phyloP scores from a whole-genome alignment of 495 filamentous ascomycete genomes.

The Aspergillus coremiiformis region DNA sequence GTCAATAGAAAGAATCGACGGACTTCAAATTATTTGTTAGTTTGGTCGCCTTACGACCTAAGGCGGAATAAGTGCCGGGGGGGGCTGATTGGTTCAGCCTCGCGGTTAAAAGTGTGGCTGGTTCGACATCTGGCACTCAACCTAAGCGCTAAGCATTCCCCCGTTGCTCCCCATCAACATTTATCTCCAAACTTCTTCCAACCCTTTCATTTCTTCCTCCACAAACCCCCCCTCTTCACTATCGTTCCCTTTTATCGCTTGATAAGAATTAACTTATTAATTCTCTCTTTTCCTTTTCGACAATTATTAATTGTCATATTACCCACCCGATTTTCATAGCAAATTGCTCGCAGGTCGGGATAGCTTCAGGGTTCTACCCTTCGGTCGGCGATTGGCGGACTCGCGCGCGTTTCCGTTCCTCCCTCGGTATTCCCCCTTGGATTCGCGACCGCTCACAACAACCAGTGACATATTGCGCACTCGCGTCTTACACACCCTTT shows the following conservation, averaged over 20 bases:
- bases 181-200: slow-evolving; percentile 1
- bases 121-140: not conserved
- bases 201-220: not conserved
- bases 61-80: not conserved
- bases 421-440: slow-evolving; percentile 12
- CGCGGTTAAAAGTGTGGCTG: slow-evolving; percentile 11
- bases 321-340: not conserved
- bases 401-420: slow-evolving; percentile 13
- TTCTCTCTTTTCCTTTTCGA: slow-evolving; percentile 1
- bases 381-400: slow-evolving; percentile 11
- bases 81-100: not conserved
- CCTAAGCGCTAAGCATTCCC: not conserved
- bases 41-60: not conserved
- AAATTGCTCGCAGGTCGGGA: not conserved
- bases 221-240: slow-evolving; percentile 4
- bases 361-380: slow-evolving; percentile 1
- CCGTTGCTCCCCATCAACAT: slow-evolving; percentile 1
- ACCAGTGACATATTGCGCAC: not conserved
- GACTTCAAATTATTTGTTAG: too few relatives aligned
- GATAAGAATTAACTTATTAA: not conserved
- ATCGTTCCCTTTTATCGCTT: not conserved
- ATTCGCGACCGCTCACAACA: not conserved
- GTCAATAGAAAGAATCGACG: too few relatives aligned
- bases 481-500: not conserved
- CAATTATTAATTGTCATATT: not conserved